phyloP scores from a whole-genome alignment of 2,329 filamentous ascomycete genomes.

The Polytolypa hystricis region DNA sequence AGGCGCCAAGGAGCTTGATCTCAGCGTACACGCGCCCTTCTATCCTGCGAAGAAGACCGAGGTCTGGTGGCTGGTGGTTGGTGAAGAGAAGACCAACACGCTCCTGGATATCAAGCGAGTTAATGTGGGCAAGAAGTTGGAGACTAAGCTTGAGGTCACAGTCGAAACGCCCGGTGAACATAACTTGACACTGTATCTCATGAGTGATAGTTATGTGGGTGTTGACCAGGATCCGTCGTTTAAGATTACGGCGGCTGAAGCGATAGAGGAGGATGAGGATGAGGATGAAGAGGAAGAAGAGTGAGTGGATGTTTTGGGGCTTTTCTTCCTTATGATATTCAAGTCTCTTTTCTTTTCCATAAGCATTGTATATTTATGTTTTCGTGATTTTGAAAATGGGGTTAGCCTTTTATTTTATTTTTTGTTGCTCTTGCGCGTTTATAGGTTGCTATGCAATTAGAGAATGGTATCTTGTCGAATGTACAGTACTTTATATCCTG shows the following conservation, averaged over 20 bases:
- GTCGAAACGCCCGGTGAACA: slow-evolving; percentile 78
- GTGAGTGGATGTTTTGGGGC: too few species aligned
- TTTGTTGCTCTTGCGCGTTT: too few species aligned
- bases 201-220: slow-evolving; percentile 94
- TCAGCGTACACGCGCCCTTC: slow-evolving; percentile 87
- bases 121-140: slow-evolving; percentile 67
- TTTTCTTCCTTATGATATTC: too few species aligned
- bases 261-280: slow-evolving; percentile 88
- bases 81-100: slow-evolving; percentile 78
- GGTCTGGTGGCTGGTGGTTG: slow-evolving; percentile 97
- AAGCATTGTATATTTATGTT: too few species aligned
- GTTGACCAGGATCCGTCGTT: slow-evolving; percentile 94
- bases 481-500: too few species aligned
- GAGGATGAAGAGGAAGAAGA: slow-evolving; percentile 55
- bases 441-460: too few species aligned
- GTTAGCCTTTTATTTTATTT: too few species aligned
- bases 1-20: slow-evolving; percentile 71
- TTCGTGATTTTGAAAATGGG: too few species aligned
- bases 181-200: slow-evolving; percentile 80
- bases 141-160: slow-evolving; percentile 75
- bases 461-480: too few species aligned
- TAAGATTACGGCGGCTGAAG: slow-evolving; percentile 72
- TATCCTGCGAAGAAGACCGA: slow-evolving; percentile 87
- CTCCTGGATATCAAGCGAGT: slow-evolving; percentile 90
- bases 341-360: too few species aligned